These are phyloP conservation scores for Syncephalastrum contaminatum DNA, from an alignment of 371 early-diverging fungal species.

Conservation along the genomic window DNA sequence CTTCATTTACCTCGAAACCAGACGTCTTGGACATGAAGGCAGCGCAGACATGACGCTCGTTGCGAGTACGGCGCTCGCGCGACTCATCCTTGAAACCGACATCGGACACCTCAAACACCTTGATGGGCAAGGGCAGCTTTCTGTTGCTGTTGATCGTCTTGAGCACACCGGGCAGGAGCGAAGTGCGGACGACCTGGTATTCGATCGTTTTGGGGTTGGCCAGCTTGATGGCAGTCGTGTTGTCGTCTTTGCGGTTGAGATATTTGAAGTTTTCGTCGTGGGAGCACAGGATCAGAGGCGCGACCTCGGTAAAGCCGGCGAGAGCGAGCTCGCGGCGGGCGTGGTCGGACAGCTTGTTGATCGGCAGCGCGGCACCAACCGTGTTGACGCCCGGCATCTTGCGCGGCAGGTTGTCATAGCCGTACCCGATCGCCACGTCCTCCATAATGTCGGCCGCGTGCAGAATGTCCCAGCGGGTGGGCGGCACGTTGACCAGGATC, in stretches of 20 bases:
- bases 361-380: conserved; percentile 85
- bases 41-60: conserved; percentile 90
- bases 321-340: conserved; percentile 91
- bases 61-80: conserved; percentile 82
- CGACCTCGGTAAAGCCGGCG: conserved; percentile 95
- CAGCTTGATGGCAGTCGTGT: conserved; percentile 82
- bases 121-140: conserved; percentile 90
- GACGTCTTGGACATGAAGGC: conserved; percentile 86
- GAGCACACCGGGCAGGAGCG: conserved; percentile 93
- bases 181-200: conserved; percentile 95
- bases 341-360: conserved; percentile 94
- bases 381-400: conserved; percentile 82
- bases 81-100: conserved; percentile 87
- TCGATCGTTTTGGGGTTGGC: conserved; percentile 97
- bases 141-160: conserved; percentile 96
- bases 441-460: conserved; percentile 99
- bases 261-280: conserved; percentile 94
- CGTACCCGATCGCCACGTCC: conserved; percentile 99
- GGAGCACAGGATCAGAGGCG: conserved; percentile 96
- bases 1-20: conserved; percentile 81
- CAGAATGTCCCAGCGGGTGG: conserved; percentile 95
- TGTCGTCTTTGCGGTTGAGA: conserved; percentile 78
- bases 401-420: conserved; percentile 94
- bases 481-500: conserved; percentile 84
- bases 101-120: conserved; percentile 98